Conservation (phyloP, 2,329 filamentous ascomycete species). For the Penicillium sp. region DNA sequence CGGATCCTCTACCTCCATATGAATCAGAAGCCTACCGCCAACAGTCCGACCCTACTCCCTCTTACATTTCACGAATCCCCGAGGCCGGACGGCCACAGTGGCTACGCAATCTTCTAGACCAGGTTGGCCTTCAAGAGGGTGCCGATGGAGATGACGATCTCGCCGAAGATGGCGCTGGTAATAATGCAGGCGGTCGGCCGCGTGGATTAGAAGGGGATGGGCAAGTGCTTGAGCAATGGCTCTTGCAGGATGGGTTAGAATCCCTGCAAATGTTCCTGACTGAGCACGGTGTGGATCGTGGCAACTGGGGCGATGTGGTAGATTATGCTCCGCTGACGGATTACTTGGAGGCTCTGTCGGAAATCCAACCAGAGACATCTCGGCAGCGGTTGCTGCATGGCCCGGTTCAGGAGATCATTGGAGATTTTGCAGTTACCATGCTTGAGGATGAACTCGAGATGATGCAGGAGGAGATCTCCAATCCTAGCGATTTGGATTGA, state of each 20-base stretch:
- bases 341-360: slow-evolving; percentile 35
- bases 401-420: slow-evolving; percentile 31
- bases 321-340: slow-evolving; percentile 36
- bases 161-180: slow-evolving; percentile 10
- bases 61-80: slow-evolving; percentile 32
- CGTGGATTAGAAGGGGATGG: slow-evolving; percentile 29
- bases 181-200: slow-evolving; percentile 6
- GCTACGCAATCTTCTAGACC: slow-evolving; percentile 37
- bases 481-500: background rate
- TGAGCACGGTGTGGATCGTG: slow-evolving; percentile 42
- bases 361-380: slow-evolving; percentile 24
- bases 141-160: slow-evolving; percentile 13
- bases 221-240: slow-evolving; percentile 33
- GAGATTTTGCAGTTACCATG: slow-evolving; percentile 37
- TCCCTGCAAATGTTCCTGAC: slow-evolving; percentile 36
- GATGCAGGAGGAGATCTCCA: slow-evolving; percentile 26
- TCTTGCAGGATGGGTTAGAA: slow-evolving; percentile 34
- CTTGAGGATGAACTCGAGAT: slow-evolving; percentile 39
- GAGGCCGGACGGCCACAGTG: slow-evolving; percentile 35
- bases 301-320: slow-evolving; percentile 41
- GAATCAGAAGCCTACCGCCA: slow-evolving; percentile 42
- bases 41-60: slow-evolving; percentile 35
- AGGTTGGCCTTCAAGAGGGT: slow-evolving; percentile 29
- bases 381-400: slow-evolving; percentile 31
- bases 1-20: slow-evolving; percentile 77